Conservation (phyloP, 1,284 basidiomycete genomes). For the Pterulicium gracile region DNA sequence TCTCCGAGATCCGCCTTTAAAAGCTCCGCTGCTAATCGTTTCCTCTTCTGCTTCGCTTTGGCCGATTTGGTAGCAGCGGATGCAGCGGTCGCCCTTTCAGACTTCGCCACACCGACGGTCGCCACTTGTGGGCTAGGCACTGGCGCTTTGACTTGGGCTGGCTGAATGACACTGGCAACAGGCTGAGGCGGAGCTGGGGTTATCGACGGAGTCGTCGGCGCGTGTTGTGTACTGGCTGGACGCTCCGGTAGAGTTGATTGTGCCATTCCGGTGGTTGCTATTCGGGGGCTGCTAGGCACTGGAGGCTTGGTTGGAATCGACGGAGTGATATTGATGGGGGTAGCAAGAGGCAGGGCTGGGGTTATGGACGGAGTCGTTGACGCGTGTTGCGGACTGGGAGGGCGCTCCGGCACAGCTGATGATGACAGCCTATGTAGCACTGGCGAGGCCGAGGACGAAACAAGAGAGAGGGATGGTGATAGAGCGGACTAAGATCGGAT, state of each 20-base stretch:
- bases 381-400: conserved; percentile 5
- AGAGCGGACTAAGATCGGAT: no score
- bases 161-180: not conserved
- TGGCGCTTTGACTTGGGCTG: not conserved
- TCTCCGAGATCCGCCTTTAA: conserved; percentile 21
- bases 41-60: conserved; percentile 20
- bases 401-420: not conserved
- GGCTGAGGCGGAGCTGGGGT: not conserved
- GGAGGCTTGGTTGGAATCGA: no score
- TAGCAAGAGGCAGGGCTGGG: not conserved
- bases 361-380: not conserved
- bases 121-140: not conserved
- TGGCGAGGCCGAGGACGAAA: no score
- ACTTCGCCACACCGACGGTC: not conserved
- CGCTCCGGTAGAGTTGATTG: not conserved
- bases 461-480: no score
- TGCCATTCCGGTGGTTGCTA: no score
- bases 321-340: no score
- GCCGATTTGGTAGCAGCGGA: conserved; percentile 11
- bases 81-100: conserved; percentile 2
- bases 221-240: conserved; percentile 6
- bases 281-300: no score
- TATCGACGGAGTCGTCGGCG: not conserved
- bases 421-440: no score
- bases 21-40: conserved; percentile 16